These are phyloP conservation scores for Daedalea quercina DNA, from an alignment of 768 basidiomycete genomes.

Conservation along the genomic window DNA sequence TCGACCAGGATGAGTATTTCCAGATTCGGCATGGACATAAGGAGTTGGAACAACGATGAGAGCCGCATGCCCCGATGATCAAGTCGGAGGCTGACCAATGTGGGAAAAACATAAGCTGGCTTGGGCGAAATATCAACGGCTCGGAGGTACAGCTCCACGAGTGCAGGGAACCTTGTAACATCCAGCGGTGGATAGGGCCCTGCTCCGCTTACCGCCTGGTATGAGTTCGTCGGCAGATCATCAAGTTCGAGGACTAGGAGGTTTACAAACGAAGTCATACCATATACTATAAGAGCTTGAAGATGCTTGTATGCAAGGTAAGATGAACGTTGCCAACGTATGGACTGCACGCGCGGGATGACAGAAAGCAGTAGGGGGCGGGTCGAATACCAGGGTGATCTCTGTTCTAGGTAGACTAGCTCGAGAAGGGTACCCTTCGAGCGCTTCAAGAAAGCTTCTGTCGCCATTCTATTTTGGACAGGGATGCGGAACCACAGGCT, in stretches of 20 bases:
- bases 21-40: background rate
- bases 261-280: too few species aligned
- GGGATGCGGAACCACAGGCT: slow-evolving; percentile 38
- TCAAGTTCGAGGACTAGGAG: too few species aligned
- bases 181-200: too few species aligned
- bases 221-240: too few species aligned
- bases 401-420: too few species aligned
- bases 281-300: too few species aligned
- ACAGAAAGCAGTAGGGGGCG: background rate
- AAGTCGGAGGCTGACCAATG: slow-evolving; percentile 1
- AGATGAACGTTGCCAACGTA: too few species aligned
- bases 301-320: too few species aligned
- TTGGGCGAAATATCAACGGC: slow-evolving; percentile 3
- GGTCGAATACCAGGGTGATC: too few species aligned
- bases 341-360: background rate
- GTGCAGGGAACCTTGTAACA: background rate
- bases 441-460: background rate
- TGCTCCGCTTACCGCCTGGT: too few species aligned
- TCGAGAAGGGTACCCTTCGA: background rate
- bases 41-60: background rate
- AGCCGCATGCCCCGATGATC: background rate
- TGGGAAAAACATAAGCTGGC: background rate
- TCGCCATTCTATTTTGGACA: slow-evolving; percentile 1
- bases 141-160: background rate
- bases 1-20: background rate